Evolutionary conservation across 1,139 yeast species (phyloP).

Genomic region (Magnusiomyces sp.): DNA sequence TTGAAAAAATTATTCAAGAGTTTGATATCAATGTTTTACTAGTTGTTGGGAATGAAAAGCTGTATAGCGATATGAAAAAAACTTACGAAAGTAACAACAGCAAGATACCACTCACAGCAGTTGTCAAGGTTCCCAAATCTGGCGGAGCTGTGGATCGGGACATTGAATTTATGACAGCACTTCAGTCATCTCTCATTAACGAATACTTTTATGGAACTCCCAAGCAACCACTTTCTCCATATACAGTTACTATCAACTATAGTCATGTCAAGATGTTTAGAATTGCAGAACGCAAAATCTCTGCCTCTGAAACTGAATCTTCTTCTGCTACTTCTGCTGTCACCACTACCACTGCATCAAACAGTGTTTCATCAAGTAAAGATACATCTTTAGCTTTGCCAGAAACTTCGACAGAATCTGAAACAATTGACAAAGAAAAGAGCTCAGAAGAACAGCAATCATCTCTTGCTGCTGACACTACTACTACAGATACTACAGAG

Average conservation of each 20-base stretch:
- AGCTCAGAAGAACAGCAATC: not conserved
- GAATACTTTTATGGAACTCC: constrained; percentile 84
- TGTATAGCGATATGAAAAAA: constrained; percentile 55
- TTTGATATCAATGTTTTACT: constrained; percentile 40
- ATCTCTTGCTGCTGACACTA: not conserved
- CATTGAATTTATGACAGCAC: constrained; percentile 55
- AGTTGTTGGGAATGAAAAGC: constrained; percentile 40
- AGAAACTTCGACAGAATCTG: too few relatives aligned
- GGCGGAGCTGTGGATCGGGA: constrained; percentile 73
- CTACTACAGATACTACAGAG: not conserved
- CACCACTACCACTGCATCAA: constrained; percentile 5
- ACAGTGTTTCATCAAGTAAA: constrained; percentile 2
- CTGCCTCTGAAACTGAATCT: not conserved
- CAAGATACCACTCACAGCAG: constrained; percentile 19
- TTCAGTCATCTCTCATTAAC: constrained; percentile 68
- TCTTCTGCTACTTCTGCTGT: constrained; percentile 1
- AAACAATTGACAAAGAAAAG: not conserved
- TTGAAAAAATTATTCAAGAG: constrained; percentile 53
- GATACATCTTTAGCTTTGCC: too few relatives aligned
- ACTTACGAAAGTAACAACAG: constrained; percentile 33
- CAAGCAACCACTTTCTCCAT: constrained; percentile 67
- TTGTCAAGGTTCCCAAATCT: constrained; percentile 59
- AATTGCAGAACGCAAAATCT: constrained; percentile 34
- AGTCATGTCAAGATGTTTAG: constrained; percentile 35
- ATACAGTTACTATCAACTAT: constrained; percentile 48